phyloP scores from a whole-genome alignment of 345 rosid species.

The Salix viminalis region DNA sequence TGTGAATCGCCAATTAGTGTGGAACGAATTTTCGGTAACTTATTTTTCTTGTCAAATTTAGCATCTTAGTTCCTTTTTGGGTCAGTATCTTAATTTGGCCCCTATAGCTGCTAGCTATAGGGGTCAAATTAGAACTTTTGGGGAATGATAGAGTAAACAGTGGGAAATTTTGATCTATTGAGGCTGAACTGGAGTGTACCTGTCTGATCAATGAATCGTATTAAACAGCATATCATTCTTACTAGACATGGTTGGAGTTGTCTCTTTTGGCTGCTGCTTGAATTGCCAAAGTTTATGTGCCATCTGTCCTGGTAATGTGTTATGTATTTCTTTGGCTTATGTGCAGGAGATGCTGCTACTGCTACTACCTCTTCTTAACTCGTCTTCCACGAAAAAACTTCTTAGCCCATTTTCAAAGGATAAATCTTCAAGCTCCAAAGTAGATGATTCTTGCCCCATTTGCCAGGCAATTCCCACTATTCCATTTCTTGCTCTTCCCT shows the following conservation, averaged over 20 bases:
- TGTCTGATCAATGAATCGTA: not conserved
- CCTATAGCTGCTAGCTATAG: not conserved
- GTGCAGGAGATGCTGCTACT: slow-evolving; percentile 88
- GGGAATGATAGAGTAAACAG: not conserved
- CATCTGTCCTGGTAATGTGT: not conserved
- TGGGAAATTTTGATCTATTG: not conserved
- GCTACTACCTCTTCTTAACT: slow-evolving; percentile 97
- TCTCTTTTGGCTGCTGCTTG: not conserved
- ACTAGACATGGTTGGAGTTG: not conserved
- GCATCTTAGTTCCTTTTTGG: not conserved
- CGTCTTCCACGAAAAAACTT: slow-evolving; percentile 66
- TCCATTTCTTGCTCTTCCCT: slow-evolving; percentile 91
- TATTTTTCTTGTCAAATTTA: slow-evolving; percentile 13
- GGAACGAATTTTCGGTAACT: slow-evolving; percentile 97
- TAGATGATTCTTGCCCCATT: slow-evolving; percentile 68
- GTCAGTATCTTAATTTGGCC: not conserved
- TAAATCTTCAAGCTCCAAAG: slow-evolving; percentile 53
- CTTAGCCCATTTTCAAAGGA: slow-evolving; percentile 83
- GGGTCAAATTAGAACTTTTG: not conserved
- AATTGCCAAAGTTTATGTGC: not conserved
- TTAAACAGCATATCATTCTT: not conserved
- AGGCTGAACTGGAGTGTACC: not conserved
- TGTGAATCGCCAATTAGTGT: slow-evolving; percentile 95
- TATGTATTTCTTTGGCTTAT: slow-evolving; percentile 8
- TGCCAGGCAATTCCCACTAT: slow-evolving; percentile 72